Base-by-base conservation (phyloP, 805 yeast species). In the Kockiozyma suomiensis region DNA sequence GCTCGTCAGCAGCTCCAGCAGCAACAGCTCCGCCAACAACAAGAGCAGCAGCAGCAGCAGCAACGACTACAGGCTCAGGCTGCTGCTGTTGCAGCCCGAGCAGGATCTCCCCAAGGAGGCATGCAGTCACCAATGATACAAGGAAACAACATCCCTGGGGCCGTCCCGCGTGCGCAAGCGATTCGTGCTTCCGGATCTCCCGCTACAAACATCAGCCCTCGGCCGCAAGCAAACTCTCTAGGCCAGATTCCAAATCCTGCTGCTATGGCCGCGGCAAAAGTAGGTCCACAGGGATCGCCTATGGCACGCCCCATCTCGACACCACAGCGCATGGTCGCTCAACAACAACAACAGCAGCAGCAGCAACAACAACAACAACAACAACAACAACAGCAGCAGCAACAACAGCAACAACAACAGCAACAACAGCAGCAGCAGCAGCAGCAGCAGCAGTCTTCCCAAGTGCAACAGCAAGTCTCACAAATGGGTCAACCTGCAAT, bases 261-360 rank as follows among this genome's bases (percentile, higher is more conserved):
- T 12, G 52, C 56, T 15, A 41, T 50, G 32, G 33, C 52, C n/a
- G 50, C 38, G 7, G 56, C 51, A 3, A 42, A 53, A 15, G 52
- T 49, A 1, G 52, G 48, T n/a, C 40, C 48, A 33, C 58, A 50
- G 38, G 58, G 61, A 4, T 46, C 58, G 4, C 58, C 58, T 8
- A 38, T 49, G 42, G 43, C 56, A 23, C 53, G 53, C 15, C 56
- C 50, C 28, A 40, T 28, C 43, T 33, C 38, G 25, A 37, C 42
- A 10, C 47, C 52, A 3, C 53, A 57, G 50, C 42, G 47, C 40
- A 35, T 12, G 54, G 72, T 64, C 43, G 70, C 63, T 53, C 68
- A 63, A 46, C 61, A 23, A 17, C 60, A 32, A 32, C 37, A 23
- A 25, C 61, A 40, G n/a, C 57, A 55, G 37, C n/a, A 17, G 23